Evolutionary conservation across 768 basidiomycete genomes (phyloP), one percentile per base, ranked within the genome.

Genomic region (Lactarius indigo): DNA sequence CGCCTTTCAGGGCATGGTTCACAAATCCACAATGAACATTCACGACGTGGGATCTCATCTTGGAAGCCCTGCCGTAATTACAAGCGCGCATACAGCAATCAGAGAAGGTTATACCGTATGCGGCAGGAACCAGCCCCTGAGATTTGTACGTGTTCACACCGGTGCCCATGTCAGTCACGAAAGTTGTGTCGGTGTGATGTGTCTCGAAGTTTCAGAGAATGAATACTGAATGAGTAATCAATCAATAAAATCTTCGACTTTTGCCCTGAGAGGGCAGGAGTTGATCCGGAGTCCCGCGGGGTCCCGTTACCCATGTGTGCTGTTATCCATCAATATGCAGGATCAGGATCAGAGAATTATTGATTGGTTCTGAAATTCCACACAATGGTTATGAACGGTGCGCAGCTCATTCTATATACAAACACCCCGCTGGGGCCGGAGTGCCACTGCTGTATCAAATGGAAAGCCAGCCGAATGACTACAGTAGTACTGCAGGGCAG

Each of bases 221-320:
- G 23, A 28, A 52, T 12, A 26, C 26, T 52, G 50, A 50, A 13
- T 50, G 47, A n/a, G 20, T 23, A 50, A 50, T 50, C 23, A 52
- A 52, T 52, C 50, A 52, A 52, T 52, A 50, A 39, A 44, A 55
- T 59, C 33, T 42, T 47, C 57, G 23, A 52, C 42, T 59, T 33
- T 30, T 64, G 37, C 26, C 41, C 31, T 57, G 44, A 41, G 39
- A 47, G 41, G 39, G 23, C 31, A 30, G 23, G 15, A 30, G 26
- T 31, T 64, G 66, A 68, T 68, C 63, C 66, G 62, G 66, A 55
- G 66, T 55, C 31, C 63, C 61, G 66, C 58, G 66, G 66, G 41
- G 31, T 60, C 58, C 26, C 56, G 42, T 20, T 20, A 20, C 42
- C n/a, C 6, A 1, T 13, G 8, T 56, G 57, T 56, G 62, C 30